Evolutionary conservation across 2,329 filamentous ascomycete species (phyloP), one percentile per base, ranked within the genome.

Genomic region (Cladophialophora exuberans): DNA sequence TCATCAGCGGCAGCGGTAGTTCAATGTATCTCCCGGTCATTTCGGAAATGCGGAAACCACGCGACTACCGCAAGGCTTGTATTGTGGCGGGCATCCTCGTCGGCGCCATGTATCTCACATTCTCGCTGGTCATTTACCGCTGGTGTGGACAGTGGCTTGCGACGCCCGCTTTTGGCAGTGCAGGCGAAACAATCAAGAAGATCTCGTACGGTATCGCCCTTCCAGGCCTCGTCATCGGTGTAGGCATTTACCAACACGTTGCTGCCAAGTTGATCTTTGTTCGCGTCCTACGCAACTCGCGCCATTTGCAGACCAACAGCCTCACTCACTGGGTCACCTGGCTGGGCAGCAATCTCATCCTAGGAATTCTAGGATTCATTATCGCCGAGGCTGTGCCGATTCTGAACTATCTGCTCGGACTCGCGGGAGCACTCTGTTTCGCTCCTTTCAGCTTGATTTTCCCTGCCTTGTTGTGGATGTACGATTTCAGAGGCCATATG

Each of bases 221-320:
- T n/a, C 67, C 66, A 1, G 69, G 69, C 0, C 52, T 75, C 48
- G 52, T 70, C 25, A 66, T 69, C 25, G 38, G 67, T n/a, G 33
- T 30, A 59, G 47, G 60, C 58, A 2, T 67, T 59, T 56, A 47
- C 41, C 45, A 43, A 23, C 52, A 82, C 64, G 71, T 55, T 6
- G 76, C 75, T 1, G 75, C 79, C 1, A 83, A 83, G 62, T 82
- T 82, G 61, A 66, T 81, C 45, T 83, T 83, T 62, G 80, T 83
- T 13, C 76, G 80, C 3, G 73, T 82, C 17, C 69, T 83, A 13
- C 73, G 80, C 15, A 72, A 79, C 56, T 78, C 78, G 1, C 64
- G 57, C 2, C 80, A 83, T 62, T 68, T 83, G 4, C 78, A 81
- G 61, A 66, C 70, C n/a, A 81, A 81, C 66, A 79, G 76, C 0